Percentiles rank a stretch among this genome's conserved stretches.
phyloP scores from a whole-genome alignment of 306 rosid genomes.

The Pachyrhizus erosus region DNA sequence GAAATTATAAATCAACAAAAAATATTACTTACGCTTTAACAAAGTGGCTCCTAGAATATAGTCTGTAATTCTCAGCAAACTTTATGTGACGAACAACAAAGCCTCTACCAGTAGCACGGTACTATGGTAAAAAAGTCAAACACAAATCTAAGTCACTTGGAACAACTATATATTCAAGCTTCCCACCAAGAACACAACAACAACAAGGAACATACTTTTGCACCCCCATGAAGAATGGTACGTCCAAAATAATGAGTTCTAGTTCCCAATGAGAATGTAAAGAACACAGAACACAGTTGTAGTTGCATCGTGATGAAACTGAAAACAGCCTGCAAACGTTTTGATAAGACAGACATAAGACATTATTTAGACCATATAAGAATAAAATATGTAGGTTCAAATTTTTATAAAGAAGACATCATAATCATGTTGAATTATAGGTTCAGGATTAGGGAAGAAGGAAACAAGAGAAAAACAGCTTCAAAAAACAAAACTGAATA shows the following conservation, averaged over 20 bases:
- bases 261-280: slow-evolving; percentile 96
- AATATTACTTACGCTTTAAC: slow-evolving; percentile 86
- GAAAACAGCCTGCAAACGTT: slow-evolving; percentile 82
- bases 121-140: slow-evolving; percentile 57
- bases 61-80: slow-evolving; percentile 96
- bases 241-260: slow-evolving; percentile 98
- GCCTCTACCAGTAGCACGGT: slow-evolving; percentile 99
- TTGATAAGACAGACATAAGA: slow-evolving; percentile 17
- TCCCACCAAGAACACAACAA: not conserved
- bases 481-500: slow-evolving; percentile 4
- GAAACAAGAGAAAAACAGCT: not conserved
- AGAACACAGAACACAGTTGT: slow-evolving; percentile 96
- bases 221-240: slow-evolving; percentile 97
- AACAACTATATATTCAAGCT: not conserved
- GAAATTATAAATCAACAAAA: slow-evolving; percentile 21
- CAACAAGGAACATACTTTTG: slow-evolving; percentile 65
- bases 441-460: not conserved
- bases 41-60: slow-evolving; percentile 95
- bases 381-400: not conserved
- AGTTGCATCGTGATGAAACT: slow-evolving; percentile 98
- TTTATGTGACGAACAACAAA: slow-evolving; percentile 93
- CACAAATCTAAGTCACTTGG: slow-evolving; percentile 18
- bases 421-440: not conserved
- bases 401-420: slow-evolving; percentile 14
- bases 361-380: slow-evolving; percentile 10